Conservation (phyloP, 768 basidiomycete genomes). For the Podaxis rugospora region DNA sequence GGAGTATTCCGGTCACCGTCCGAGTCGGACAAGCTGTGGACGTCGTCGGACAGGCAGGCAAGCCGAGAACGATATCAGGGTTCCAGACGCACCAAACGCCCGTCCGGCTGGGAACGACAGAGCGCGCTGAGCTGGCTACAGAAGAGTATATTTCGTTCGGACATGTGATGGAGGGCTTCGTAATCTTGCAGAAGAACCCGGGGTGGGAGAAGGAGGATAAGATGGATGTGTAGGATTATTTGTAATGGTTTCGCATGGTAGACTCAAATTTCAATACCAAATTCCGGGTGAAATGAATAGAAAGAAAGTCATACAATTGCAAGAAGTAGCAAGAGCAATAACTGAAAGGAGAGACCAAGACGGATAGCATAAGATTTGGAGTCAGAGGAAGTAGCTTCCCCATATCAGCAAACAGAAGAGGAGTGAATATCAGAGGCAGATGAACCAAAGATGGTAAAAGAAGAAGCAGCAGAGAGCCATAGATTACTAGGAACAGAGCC, state of each 20-base stretch:
- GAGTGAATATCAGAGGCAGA: too few species aligned
- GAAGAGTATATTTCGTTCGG: slow-evolving; percentile 94
- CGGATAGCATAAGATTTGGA: too few species aligned
- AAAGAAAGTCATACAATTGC: too few species aligned
- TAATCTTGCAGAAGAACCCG: slow-evolving; percentile 89
- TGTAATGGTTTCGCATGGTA: not conserved
- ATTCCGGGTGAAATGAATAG: too few species aligned
- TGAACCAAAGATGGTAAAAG: too few species aligned
- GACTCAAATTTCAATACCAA: too few species aligned
- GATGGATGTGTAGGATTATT: slow-evolving; percentile 46
- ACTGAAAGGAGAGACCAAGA: too few species aligned
- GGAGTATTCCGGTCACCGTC: slow-evolving; percentile 83
- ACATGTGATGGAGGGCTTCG: slow-evolving; percentile 88
- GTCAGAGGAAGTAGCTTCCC: too few species aligned
- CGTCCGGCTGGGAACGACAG: slow-evolving; percentile 90
- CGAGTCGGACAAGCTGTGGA: slow-evolving; percentile 98
- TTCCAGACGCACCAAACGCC: slow-evolving; percentile 99
- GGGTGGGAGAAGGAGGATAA: slow-evolving; percentile 85
- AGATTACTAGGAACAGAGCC: too few species aligned
- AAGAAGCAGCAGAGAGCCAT: too few species aligned
- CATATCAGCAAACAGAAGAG: too few species aligned
- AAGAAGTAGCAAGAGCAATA: too few species aligned
- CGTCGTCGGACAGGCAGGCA: slow-evolving; percentile 96
- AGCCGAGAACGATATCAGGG: slow-evolving; percentile 92
- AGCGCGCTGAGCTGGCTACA: slow-evolving; percentile 93